phyloP scores from a whole-genome alignment of 768 basidiomycete species.

The Termitomyces sp. region DNA sequence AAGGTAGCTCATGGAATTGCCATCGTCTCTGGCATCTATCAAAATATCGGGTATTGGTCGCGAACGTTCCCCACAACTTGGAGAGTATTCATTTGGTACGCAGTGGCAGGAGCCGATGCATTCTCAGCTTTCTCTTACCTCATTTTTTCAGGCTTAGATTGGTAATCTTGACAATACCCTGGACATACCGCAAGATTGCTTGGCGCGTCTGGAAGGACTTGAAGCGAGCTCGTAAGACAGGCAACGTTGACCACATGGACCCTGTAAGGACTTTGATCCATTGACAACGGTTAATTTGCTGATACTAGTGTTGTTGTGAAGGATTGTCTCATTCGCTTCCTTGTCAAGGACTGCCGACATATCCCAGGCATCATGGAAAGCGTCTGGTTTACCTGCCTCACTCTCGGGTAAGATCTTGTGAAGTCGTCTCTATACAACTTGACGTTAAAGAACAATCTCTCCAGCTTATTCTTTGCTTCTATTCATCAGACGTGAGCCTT shows the following conservation, averaged over 20 bases:
- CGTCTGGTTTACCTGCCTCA: slow-evolving; percentile 2
- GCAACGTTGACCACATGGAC: slow-evolving; percentile 8
- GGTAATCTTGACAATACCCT: slow-evolving; percentile 7
- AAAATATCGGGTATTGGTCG: slow-evolving; percentile 9
- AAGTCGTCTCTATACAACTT: too few species aligned
- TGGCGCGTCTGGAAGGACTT: slow-evolving; percentile 7
- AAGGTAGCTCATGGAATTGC: slow-evolving; percentile 4
- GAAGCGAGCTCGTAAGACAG: neutral
- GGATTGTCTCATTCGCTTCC: slow-evolving; percentile 2
- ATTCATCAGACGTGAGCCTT: slow-evolving; percentile 9
- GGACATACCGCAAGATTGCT: slow-evolving; percentile 5
- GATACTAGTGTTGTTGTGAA: neutral
- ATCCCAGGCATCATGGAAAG: slow-evolving; percentile 4
- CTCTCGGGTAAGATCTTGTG: neutral
- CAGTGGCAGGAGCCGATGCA: neutral
- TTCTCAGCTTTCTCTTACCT: neutral
- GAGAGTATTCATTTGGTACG: slow-evolving; percentile 6
- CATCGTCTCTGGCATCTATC: slow-evolving; percentile 7
- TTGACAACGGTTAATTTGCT: too few species aligned
- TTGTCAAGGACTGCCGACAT: slow-evolving; percentile 2
- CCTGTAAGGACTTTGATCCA: too few species aligned
- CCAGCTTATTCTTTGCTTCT: slow-evolving; percentile 4
- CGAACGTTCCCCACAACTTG: slow-evolving; percentile 7
- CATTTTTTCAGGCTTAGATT: neutral
- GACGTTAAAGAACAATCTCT: neutral